Evolutionary conservation across 257 asterid species (phyloP).

Genomic region (Solanum sparsipilum): DNA sequence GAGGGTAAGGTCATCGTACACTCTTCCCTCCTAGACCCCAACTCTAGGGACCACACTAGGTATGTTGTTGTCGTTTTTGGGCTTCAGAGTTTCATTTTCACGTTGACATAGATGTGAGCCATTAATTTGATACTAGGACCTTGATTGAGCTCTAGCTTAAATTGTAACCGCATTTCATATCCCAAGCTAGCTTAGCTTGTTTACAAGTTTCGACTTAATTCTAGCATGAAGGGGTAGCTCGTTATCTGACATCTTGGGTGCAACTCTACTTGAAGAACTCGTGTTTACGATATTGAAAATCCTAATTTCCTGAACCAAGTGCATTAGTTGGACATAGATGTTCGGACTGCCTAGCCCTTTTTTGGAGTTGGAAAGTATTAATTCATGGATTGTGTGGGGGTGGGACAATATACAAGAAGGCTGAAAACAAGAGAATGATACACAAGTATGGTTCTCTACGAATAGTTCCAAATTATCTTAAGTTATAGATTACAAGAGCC

Average conservation of each 20-base stretch:
- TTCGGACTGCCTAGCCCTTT: neutral
- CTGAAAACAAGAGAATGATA: neutral
- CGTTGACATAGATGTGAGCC: neutral
- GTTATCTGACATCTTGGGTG: neutral
- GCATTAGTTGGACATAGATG: neutral
- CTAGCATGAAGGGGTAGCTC: neutral
- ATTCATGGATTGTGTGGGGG: neutral
- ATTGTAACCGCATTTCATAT: neutral
- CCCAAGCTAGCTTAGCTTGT: neutral
- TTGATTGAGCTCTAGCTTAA: neutral
- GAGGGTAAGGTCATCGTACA: neutral
- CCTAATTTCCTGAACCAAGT: neutral
- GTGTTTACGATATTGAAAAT: neutral
- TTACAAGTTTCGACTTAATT: neutral
- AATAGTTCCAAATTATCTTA: neutral
- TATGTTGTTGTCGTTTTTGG: too few relatives aligned
- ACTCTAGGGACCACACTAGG: neutral
- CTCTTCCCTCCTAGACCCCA: neutral
- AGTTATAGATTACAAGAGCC: neutral
- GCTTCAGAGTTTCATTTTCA: neutral
- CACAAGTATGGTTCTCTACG: neutral
- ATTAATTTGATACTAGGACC: neutral
- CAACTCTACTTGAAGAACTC: neutral
- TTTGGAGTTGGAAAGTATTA: neutral
- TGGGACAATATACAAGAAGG: neutral